Evolutionary conservation across 192 early-diverging fungal species (phyloP).

Genomic region (Umbelopsis sp.): DNA sequence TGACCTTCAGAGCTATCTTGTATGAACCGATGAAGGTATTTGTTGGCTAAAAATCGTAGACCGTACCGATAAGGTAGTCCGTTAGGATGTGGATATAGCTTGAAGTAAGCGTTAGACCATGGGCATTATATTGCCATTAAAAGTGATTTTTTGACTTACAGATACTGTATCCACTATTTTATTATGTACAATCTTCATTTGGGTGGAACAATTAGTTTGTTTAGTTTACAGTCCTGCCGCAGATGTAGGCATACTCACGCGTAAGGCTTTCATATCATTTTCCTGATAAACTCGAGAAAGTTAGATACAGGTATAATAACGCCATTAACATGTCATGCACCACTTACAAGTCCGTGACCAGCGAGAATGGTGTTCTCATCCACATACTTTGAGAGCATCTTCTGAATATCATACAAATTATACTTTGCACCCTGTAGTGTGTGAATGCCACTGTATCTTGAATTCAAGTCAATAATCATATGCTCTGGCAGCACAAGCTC

Average conservation of each 20-base stretch:
- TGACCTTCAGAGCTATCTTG: conserved; percentile 60
- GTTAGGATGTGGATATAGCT: conserved; percentile 57
- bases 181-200: conserved; percentile 36
- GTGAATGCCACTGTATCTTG: conserved; percentile 57
- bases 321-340: neutral
- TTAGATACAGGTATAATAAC: neutral
- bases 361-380: conserved; percentile 59
- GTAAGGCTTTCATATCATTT: conserved; percentile 39
- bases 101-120: conserved; percentile 16
- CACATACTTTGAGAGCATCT: conserved; percentile 45
- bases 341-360: conserved; percentile 59
- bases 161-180: conserved; percentile 46
- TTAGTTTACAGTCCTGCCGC: neutral
- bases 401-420: conserved; percentile 47
- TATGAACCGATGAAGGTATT: conserved; percentile 56
- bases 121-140: neutral
- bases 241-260: conserved; percentile 10
- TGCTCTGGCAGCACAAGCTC: conserved; percentile 58
- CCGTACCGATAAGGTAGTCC: conserved; percentile 51
- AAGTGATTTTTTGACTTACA: conserved; percentile 26
- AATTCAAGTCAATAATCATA: conserved; percentile 66
- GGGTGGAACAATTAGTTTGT: neutral
- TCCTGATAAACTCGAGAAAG: neutral
- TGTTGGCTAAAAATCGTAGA: conserved; percentile 50
- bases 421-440: conserved; percentile 50